phyloP scores from a whole-genome alignment of 2,329 filamentous ascomycete genomes.

The Colletotrichum incanum region DNA sequence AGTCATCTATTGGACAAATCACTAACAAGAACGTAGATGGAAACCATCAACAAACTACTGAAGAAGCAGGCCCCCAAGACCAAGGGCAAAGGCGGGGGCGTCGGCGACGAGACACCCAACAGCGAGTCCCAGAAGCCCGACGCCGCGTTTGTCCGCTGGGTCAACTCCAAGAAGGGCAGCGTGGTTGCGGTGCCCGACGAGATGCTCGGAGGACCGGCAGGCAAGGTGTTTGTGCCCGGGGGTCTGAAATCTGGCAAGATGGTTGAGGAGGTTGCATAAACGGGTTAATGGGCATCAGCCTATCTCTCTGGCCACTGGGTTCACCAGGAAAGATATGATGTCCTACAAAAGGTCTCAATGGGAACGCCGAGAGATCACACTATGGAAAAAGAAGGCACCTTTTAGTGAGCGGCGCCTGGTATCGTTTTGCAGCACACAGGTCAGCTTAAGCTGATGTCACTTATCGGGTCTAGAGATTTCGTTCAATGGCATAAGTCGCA shows the following conservation, averaged over 20 bases:
- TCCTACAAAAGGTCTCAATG: background rate
- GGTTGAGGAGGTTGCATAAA: conserved; percentile 69
- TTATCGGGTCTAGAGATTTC: conserved; percentile 13
- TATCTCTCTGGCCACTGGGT: background rate
- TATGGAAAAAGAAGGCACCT: background rate
- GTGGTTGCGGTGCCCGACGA: conserved; percentile 77
- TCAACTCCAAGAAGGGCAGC: conserved; percentile 77
- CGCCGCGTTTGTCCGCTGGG: conserved; percentile 78
- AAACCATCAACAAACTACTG: conserved; percentile 91
- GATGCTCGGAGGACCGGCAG: conserved; percentile 75
- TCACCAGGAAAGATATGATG: background rate
- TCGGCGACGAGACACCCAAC: conserved; percentile 66
- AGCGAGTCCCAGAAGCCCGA: conserved; percentile 66
- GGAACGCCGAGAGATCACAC: background rate
- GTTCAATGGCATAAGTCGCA: background rate
- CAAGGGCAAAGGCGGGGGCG: conserved; percentile 65
- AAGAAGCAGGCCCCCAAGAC: conserved; percentile 89
- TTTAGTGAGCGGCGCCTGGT: conserved; percentile 14
- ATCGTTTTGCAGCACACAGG: conserved; percentile 10
- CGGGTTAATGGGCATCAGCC: background rate
- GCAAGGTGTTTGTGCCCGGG: conserved; percentile 67
- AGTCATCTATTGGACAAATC: background rate
- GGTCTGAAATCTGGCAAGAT: conserved; percentile 61
- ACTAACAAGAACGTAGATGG: conserved; percentile 71
- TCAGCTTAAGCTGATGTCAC: background rate